Conservation (phyloP, 345 rosid genomes). For the Balakata baccata region DNA sequence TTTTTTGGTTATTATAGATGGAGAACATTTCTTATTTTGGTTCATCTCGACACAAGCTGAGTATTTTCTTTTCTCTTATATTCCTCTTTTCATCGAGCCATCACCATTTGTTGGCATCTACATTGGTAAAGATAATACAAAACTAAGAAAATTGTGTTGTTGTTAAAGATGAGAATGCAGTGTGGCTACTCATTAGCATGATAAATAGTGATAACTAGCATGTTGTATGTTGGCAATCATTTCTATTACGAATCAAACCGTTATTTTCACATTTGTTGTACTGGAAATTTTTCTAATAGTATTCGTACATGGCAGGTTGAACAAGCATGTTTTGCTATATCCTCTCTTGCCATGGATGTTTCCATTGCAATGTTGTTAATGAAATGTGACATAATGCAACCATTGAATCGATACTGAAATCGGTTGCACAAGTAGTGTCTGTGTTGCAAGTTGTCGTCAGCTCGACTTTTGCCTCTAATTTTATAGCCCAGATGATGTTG, state of each 20-base stretch:
- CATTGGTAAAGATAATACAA: conserved; percentile 94
- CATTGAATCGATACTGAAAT: conserved; percentile 78
- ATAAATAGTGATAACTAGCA: conserved; percentile 89
- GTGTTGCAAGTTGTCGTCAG: conserved; percentile 84
- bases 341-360: conserved; percentile 88
- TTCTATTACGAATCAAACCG: conserved; percentile 9
- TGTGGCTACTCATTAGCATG: conserved; percentile 98
- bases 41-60: conserved; percentile 87
- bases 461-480: conserved; percentile 82
- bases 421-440: conserved; percentile 64
- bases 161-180: conserved; percentile 98
- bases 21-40: conserved; percentile 94
- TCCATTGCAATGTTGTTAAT: conserved; percentile 86
- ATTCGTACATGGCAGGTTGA: conserved; percentile 61
- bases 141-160: conserved; percentile 82
- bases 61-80: conserved; percentile 96
- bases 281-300: conserved; percentile 21
- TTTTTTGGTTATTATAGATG: conserved; percentile 45
- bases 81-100: conserved; percentile 98
- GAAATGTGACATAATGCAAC: conserved; percentile 98
- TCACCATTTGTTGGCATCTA: conserved; percentile 95
- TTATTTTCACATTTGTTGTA: conserved; percentile 6
- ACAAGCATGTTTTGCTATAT: conserved; percentile 94
- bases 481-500: conserved; percentile 82
- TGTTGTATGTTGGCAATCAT: conserved; percentile 58